A percentile compares a stretch with the other conserved stretches of the same genome.
These are phyloP conservation scores for Arachnomyces sp. DNA, from an alignment of 2,329 filamentous ascomycete genomes.

Conservation along the genomic window DNA sequence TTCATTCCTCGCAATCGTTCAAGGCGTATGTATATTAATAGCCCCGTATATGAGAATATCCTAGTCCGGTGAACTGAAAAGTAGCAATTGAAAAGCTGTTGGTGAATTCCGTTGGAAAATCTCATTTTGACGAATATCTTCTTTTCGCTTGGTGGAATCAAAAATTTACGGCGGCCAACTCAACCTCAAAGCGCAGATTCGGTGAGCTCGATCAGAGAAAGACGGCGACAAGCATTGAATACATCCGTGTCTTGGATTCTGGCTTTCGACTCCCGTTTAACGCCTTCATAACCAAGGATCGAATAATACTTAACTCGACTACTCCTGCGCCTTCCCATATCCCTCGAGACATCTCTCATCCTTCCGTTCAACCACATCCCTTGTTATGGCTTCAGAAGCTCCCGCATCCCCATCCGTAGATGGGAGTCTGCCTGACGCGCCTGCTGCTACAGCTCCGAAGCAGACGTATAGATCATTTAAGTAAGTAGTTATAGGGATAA, in stretches of 20 bases:
- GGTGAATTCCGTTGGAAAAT: background rate
- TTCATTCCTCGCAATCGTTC: too few relatives aligned
- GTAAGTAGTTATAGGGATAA: conserved; percentile 23
- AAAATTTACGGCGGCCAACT: too few relatives aligned
- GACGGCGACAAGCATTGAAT: too few relatives aligned
- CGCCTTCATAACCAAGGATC: too few relatives aligned
- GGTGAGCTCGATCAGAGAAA: too few relatives aligned
- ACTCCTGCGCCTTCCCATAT: background rate
- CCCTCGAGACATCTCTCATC: background rate
- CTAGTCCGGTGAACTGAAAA: too few relatives aligned
- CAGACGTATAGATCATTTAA: conserved; percentile 62
- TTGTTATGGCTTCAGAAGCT: conserved; percentile 23
- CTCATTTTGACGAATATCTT: background rate
- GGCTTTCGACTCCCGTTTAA: too few relatives aligned
- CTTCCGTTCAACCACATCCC: background rate
- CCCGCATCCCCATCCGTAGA: conserved; percentile 21
- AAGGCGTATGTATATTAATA: too few relatives aligned
- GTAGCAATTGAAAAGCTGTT: background rate
- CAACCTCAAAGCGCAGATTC: too few relatives aligned
- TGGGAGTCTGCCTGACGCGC: conserved; percentile 24
- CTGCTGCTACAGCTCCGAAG: conserved; percentile 34
- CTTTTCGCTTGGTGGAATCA: background rate
- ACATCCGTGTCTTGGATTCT: too few relatives aligned
- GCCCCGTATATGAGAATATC: too few relatives aligned
- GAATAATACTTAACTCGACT: too few relatives aligned